Base-by-base conservation (phyloP, 371 early-diverging fungal genomes). In the Mortierella sp. region DNA sequence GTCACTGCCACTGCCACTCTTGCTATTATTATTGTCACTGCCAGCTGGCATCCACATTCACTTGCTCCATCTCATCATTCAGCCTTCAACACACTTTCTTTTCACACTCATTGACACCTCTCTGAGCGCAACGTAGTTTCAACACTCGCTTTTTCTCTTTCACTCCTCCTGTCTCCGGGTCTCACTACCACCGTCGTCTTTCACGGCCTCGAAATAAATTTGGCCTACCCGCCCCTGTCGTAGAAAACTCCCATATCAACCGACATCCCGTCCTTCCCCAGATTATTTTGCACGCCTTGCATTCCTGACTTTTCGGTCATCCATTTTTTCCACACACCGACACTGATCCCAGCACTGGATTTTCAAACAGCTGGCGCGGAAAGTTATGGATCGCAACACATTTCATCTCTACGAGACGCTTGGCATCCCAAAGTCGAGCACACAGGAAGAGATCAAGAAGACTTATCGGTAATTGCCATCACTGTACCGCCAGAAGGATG, bases 361-460 rank as follows among this genome's bases (percentile, higher is more conserved):
- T 14, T 57, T 58, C 38, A 65, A 60, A 16, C 13, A 60, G 19
- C 26, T 9, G 10, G 26, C n/a, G 50, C 13, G 19, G 50, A 10
- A 50, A 50, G 50, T 13, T 11, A 90, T 90, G 91, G 91, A 90
- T 48, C 84, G 89, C 47, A 89, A 88, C 60, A 89, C 87, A 19
- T 80, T 80, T n/a, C 89, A 88, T 48, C 83, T 93, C 10, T 95
- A 95, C 80, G 88, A 88, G 54, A 84, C 88, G 31, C 91, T 96
- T 19, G 93, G 92, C 24, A 89, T 96, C 24, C 83, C 89, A 9
- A 90, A 90, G 80, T 81, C 85, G 24, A 93, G 96, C 31, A 90
- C 94, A 8, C 88, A 90, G 70, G 90, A 89, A 9, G 95, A 96
- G 63, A 90, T 96, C 72, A 94, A 94, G 82, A 92, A 92, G 80